Evolutionary conservation across 2,329 filamentous ascomycete genomes (phyloP).

Genomic region (Xylariaceae sp.): DNA sequence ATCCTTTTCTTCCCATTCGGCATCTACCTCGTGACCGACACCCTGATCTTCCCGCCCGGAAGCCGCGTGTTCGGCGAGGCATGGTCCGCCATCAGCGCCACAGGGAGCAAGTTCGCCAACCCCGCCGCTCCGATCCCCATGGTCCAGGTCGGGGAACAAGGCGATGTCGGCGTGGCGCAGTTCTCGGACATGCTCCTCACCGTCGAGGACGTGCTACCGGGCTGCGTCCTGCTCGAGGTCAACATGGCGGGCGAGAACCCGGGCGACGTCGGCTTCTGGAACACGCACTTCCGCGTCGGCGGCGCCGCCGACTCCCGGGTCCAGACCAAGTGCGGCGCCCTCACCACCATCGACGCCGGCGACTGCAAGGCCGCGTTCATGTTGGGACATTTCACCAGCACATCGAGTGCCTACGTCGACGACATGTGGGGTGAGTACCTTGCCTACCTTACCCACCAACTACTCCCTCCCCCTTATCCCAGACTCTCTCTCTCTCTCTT

Average conservation of each 20-base stretch:
- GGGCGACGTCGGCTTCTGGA: conserved; percentile 49
- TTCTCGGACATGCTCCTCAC: conserved; percentile 51
- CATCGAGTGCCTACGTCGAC: conserved; percentile 47
- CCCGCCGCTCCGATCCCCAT: conserved; percentile 13
- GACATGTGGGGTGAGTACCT: conserved; percentile 46
- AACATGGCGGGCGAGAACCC: conserved; percentile 42
- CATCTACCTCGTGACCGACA: conserved; percentile 40
- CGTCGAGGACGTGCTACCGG: conserved; percentile 39
- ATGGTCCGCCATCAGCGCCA: conserved; percentile 47
- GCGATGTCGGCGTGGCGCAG: conserved; percentile 45
- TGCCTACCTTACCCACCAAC: too few species aligned
- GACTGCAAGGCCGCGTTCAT: conserved; percentile 44
- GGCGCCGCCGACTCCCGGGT: conserved; percentile 37
- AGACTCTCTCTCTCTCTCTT: too few species aligned
- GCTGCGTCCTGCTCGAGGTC: conserved; percentile 39
- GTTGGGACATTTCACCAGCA: conserved; percentile 43
- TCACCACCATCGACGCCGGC: conserved; percentile 18
- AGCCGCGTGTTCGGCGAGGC: conserved; percentile 52
- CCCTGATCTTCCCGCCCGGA: conserved; percentile 42
- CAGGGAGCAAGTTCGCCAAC: conserved; percentile 41
- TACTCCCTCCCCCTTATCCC: too few species aligned
- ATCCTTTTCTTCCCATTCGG: conserved; percentile 40
- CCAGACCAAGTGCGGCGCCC: conserved; percentile 31
- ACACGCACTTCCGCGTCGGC: conserved; percentile 41
- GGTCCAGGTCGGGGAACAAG: conserved; percentile 40